Percentiles rank a stretch among this genome's conserved stretches.
Evolutionary conservation across 768 basidiomycete species (phyloP).

Genomic region (Trametes meyenii): DNA sequence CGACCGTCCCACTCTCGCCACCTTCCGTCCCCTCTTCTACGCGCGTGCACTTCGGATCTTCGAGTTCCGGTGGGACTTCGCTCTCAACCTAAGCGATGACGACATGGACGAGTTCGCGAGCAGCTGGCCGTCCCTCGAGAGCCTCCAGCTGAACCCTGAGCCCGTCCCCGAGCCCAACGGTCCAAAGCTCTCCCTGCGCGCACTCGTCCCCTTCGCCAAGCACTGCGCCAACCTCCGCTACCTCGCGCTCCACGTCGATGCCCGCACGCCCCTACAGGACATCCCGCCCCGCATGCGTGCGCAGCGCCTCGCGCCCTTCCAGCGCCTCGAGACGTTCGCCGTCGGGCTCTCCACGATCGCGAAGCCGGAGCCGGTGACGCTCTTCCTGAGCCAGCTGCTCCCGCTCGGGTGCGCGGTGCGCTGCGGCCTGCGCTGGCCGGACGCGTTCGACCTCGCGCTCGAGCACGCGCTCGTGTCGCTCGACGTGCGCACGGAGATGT

Average conservation of each 20-base stretch:
- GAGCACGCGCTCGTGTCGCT: slow-evolving; percentile 30
- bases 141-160: slow-evolving; percentile 33
- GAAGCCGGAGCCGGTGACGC: slow-evolving; percentile 47
- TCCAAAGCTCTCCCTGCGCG: slow-evolving; percentile 37
- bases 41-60: slow-evolving; percentile 36
- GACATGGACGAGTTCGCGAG: slow-evolving; percentile 34
- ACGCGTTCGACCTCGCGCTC: slow-evolving; percentile 33
- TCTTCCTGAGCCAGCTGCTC: slow-evolving; percentile 58
- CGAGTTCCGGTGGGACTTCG: slow-evolving; percentile 39
- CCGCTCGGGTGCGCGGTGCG: slow-evolving; percentile 47
- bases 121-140: slow-evolving; percentile 32
- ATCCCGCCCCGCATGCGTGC: background rate
- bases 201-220: slow-evolving; percentile 42
- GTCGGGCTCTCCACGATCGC: slow-evolving; percentile 55
- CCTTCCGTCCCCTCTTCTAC: slow-evolving; percentile 41
- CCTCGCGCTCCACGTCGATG: slow-evolving; percentile 45
- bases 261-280: slow-evolving; percentile 27
- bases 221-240: slow-evolving; percentile 40
- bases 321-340: slow-evolving; percentile 39
- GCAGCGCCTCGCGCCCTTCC: slow-evolving; percentile 23
- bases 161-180: slow-evolving; percentile 28
- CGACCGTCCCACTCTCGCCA: slow-evolving; percentile 38
- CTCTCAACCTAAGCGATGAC: slow-evolving; percentile 30
- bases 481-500: slow-evolving; percentile 23
- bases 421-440: slow-evolving; percentile 55